A percentile compares a stretch with the other conserved stretches of the same genome.
Evolutionary conservation across 768 basidiomycete genomes (phyloP).

Genomic region (Kockovaella imperatae): DNA sequence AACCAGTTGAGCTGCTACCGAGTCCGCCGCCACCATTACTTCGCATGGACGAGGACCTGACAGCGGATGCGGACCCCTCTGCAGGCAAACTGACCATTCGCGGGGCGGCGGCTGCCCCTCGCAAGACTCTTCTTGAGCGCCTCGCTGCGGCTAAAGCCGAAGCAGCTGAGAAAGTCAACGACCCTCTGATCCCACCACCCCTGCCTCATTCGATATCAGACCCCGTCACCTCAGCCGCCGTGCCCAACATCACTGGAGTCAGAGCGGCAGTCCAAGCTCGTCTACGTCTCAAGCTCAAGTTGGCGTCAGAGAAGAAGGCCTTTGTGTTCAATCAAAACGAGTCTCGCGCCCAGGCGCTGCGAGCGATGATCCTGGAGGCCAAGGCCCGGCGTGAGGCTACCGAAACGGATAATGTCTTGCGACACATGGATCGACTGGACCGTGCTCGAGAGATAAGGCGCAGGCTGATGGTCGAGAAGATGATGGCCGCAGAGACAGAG

Average conservation of each 20-base stretch:
- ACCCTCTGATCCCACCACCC: neutral
- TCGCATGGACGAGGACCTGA: conserved; percentile 7
- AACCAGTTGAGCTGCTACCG: conserved; percentile 17
- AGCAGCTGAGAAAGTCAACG: neutral
- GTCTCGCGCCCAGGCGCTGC: conserved; percentile 23
- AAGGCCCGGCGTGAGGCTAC: conserved; percentile 14
- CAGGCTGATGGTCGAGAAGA: conserved; percentile 31
- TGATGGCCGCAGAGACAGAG: conserved; percentile 35
- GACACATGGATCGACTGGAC: conserved; percentile 22
- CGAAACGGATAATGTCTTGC: conserved; percentile 22
- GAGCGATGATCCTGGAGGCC: conserved; percentile 15
- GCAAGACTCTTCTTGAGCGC: conserved; percentile 16
- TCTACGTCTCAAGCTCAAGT: conserved; percentile 20
- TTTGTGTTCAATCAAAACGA: conserved; percentile 12
- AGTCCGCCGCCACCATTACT: conserved; percentile 11
- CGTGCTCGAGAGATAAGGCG: conserved; percentile 25
- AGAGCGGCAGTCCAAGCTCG: conserved; percentile 23
- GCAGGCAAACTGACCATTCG: conserved; percentile 13
- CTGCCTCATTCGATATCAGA: conserved; percentile 9
- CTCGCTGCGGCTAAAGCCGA: conserved; percentile 28
- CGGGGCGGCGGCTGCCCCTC: conserved; percentile 14
- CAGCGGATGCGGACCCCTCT: neutral
- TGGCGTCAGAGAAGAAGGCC: conserved; percentile 17
- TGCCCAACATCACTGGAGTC: conserved; percentile 3
- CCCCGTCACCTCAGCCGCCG: neutral